These are phyloP conservation scores for Pleurotus cornucopiae DNA, from an alignment of 768 basidiomycete genomes.

Conservation along the genomic window DNA sequence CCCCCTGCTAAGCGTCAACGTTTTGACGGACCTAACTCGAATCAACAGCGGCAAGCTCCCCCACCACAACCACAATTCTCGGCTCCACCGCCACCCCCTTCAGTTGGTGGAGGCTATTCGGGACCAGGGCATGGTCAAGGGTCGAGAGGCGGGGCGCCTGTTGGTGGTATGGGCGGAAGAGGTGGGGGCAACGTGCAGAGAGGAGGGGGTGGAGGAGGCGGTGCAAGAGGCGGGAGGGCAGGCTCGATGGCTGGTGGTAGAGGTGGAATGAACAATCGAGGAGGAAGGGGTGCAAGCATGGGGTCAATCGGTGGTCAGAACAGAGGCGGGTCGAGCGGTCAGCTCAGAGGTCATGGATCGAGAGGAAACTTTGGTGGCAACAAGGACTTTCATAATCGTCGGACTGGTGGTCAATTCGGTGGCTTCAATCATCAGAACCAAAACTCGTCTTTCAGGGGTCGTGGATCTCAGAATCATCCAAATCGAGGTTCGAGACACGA, in stretches of 20 bases:
- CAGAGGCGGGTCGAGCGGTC: constrained; percentile 39
- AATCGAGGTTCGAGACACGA: constrained; percentile 38
- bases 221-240: constrained; percentile 30
- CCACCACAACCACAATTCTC: constrained; percentile 68
- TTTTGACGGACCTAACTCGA: constrained; percentile 72
- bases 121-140: constrained; percentile 27
- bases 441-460: constrained; percentile 52
- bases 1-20: constrained; percentile 90
- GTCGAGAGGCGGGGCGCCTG: constrained; percentile 46
- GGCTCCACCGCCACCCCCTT: constrained; percentile 46
- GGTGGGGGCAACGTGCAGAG: constrained; percentile 23
- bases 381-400: constrained; percentile 59
- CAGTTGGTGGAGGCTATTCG: constrained; percentile 32
- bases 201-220: constrained; percentile 34
- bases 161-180: constrained; percentile 38
- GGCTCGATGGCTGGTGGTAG: constrained; percentile 28
- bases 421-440: constrained; percentile 33
- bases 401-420: constrained; percentile 62
- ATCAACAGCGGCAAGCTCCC: constrained; percentile 46
- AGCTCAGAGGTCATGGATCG: constrained; percentile 60
- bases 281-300: constrained; percentile 33
- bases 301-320: constrained; percentile 28
- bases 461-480: constrained; percentile 51
- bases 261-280: constrained; percentile 27
- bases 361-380: constrained; percentile 62